A percentile compares a stretch with the other conserved stretches of the same genome.
These are phyloP conservation scores for Fusarium avenaceum DNA, from an alignment of 2,329 filamentous ascomycete species.

Conservation along the genomic window DNA sequence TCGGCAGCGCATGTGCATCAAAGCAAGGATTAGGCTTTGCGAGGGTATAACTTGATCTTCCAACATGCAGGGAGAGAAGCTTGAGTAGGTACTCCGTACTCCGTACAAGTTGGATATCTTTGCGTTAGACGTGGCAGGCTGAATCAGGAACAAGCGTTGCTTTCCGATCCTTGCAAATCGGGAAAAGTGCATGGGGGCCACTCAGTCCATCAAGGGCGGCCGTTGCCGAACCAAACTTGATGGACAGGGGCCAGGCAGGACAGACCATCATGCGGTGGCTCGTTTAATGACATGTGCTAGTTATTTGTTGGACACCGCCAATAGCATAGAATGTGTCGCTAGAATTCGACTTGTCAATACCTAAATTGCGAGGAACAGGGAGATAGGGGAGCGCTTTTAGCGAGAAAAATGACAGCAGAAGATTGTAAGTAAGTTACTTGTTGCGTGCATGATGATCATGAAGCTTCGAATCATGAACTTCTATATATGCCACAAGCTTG, in stretches of 20 bases:
- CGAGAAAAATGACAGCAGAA: conserved; percentile 5
- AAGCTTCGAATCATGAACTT: conserved; percentile 4
- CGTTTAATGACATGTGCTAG: conserved; percentile 29
- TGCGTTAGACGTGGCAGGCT: conserved; percentile 34
- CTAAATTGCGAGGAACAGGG: not conserved
- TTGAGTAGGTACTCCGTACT: not conserved
- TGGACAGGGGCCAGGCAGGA: conserved; percentile 25
- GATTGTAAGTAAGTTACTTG: not conserved
- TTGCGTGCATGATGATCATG: conserved; percentile 21
- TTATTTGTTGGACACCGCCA: conserved; percentile 18
- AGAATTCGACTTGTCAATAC: conserved; percentile 10
- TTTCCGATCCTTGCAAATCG: conserved; percentile 31
- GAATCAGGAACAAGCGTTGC: conserved; percentile 18
- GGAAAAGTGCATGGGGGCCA: conserved; percentile 21
- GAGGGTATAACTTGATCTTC: conserved; percentile 11
- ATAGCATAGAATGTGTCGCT: conserved; percentile 30
- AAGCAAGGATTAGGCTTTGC: conserved; percentile 30
- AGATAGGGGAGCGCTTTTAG: not conserved
- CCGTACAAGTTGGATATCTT: conserved; percentile 7
- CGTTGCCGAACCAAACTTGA: conserved; percentile 43
- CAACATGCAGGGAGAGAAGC: conserved; percentile 5
- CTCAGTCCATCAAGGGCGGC: conserved; percentile 44
- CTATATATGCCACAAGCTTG: no score
- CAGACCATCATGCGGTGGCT: conserved; percentile 41
- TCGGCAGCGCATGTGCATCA: conserved; percentile 11